Evolutionary conservation across 139 green algal species (phyloP).

Genomic region (Astrephomene gubernaculifera): DNA sequence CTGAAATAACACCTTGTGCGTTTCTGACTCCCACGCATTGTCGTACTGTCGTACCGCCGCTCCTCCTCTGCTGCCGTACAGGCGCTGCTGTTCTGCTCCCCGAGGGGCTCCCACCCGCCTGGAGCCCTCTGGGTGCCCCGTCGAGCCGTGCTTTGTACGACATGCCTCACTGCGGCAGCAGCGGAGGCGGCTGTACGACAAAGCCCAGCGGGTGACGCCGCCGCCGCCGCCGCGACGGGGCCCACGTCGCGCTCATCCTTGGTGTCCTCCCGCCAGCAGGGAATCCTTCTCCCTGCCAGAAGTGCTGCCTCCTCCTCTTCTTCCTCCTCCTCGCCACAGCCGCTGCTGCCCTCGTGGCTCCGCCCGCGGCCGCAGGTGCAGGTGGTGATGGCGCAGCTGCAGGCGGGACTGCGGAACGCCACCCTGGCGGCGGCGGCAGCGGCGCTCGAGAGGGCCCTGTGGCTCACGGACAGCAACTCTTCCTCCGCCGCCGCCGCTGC

Average conservation of each 20-base stretch:
- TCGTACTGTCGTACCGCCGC: too few species aligned
- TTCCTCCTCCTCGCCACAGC: too few species aligned
- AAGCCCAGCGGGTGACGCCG: too few species aligned
- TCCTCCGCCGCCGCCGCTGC: not conserved
- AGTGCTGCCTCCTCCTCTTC: too few species aligned
- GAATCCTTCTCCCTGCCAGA: too few species aligned
- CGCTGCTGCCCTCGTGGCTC: not conserved
- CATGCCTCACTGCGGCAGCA: not conserved
- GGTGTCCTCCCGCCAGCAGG: too few species aligned
- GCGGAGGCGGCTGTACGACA: too few species aligned
- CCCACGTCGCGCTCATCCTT: too few species aligned
- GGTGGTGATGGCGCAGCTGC: too few species aligned
- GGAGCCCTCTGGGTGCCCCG: constrained; percentile 21
- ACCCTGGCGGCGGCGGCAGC: constrained; percentile 7
- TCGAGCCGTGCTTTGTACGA: not conserved
- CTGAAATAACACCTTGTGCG: too few species aligned
- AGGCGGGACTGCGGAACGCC: not conserved
- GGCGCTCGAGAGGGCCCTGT: constrained; percentile 12
- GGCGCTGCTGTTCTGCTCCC: not conserved
- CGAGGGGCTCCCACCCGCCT: not conserved
- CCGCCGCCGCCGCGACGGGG: too few species aligned
- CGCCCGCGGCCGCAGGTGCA: not conserved
- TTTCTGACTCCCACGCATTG: too few species aligned
- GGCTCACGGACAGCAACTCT: not conserved
- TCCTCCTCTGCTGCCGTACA: not conserved